Base-by-base conservation (phyloP, 495 filamentous ascomycete species). In the Pseudoneurospora amorphoporcata region DNA sequence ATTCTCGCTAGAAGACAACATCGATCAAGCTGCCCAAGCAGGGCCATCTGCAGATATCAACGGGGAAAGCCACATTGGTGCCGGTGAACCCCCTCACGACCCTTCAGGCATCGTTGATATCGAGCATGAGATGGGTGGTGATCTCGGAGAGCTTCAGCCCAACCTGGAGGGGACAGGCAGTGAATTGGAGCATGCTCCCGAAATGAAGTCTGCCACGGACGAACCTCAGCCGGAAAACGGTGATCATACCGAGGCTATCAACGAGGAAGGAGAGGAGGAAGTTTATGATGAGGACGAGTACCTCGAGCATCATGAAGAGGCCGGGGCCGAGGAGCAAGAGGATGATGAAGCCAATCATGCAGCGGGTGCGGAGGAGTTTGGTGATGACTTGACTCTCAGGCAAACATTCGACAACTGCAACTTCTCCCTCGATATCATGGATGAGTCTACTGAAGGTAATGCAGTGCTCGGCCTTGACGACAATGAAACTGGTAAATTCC, bases 401-500 rank as follows among this genome's bases (percentile, higher is more conserved):
- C 65, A 75, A 6, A 40, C 47, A 8, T 71, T 71, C 12, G 68
- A 58, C 3, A 53, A 68, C n/a, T 19, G 23, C 17, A 61, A 71
- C 14, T 29, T 71, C 38, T 53, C 71, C 35, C 61, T 72, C 42
- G 69, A 73, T n/a, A 39, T 58, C 37, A 40, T n/a, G 19, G 71
- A 71, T 17, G 69, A 69, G 43, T 29, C 69, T 65, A 40, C 68
- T 12, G 68, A 69, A 41, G 68, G 39, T 29, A 41, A 69, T 5
- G 35, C 35, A 69, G 68, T 38, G n/a, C 32, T 65, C 53, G 53
- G 29, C 7, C 53, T 35, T 65, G 53, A 65, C 53, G 14, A 65
- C 68, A 69, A n/a, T 16, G 42, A 47, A 69, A 73, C 79, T 71
- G 78, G 78, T 80, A 80, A 80, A 69, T 70, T 3, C 74, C 69